Evolutionary conservation across 768 basidiomycete species (phyloP), one percentile per base, ranked within the genome.

Genomic region (Suillus hirtellus): DNA sequence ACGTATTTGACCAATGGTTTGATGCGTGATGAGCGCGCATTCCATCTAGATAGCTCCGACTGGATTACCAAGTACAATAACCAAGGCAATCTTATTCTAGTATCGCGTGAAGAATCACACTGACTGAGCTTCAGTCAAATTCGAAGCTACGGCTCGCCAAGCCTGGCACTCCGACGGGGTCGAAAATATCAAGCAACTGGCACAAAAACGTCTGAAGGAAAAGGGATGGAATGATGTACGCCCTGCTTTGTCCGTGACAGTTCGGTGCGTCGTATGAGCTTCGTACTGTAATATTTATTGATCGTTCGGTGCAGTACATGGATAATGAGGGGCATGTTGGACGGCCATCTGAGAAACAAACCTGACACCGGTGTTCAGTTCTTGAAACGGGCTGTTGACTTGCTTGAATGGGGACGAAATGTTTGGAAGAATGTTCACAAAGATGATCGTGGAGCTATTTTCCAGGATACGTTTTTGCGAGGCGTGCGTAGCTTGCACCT

Each of bases 191-290:
- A 74, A 71, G 8, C 56, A 59, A 27, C 63, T 66, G 9, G 73
- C 71, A 5, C 63, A 67, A 6, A 60, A 65, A 38, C 69, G 73
- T 15, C 50, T 69, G 24, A 31, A 53, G 7, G 54, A 64, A 12
- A 59, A 69, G 55, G 73, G 73, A 1, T 77, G 75, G 76, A 61
- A 70, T 43, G 47, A 54, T 17, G 65, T 70, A 15, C 71, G 75
- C 11, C 73, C 71, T 0, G 79, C 81, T 4, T 66, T 82, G 37
- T 52, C 78, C 3, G 65, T 69, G 5, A 82, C 81, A 24, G 68
- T 81, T 49, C 69, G 81, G 81, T 78, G 64, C 12, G 73, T 63
- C 10, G 24, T 10, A 11, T 27, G 24, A 31, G 12, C 21, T 24
- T 11, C 8, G 17, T 37, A 6, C 24, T 49, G n/a, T 44, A 15